These are phyloP conservation scores for Prunus mume DNA, from an alignment of 306 rosid species.

Conservation along the genomic window DNA sequence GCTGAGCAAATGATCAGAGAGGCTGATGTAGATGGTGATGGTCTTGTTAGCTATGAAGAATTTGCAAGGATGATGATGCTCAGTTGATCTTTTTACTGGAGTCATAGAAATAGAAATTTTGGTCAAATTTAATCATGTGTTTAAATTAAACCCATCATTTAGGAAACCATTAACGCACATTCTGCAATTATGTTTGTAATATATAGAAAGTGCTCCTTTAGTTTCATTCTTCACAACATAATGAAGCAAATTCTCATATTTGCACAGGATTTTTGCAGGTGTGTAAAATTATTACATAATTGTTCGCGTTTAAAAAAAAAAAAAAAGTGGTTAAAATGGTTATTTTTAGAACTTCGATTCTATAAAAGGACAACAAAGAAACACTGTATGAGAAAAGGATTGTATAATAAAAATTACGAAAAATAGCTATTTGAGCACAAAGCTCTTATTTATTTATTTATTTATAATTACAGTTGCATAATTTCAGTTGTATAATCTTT, in stretches of 20 bases:
- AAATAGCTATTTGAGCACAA: too few relatives aligned
- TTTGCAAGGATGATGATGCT: conserved; percentile 54
- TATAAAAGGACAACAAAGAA: too few relatives aligned
- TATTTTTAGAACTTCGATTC: too few relatives aligned
- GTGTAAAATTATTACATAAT: too few relatives aligned
- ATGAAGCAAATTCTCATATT: not conserved
- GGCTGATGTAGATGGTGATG: conserved; percentile 83
- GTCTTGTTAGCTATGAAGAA: conserved; percentile 70
- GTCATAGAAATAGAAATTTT: not conserved
- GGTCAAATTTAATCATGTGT: not conserved
- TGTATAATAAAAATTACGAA: too few relatives aligned
- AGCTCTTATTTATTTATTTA: too few relatives aligned
- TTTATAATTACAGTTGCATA: too few relatives aligned
- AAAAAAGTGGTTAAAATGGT: too few relatives aligned
- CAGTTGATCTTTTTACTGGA: conserved; percentile 5
- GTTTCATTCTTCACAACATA: not conserved
- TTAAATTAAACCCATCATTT: not conserved
- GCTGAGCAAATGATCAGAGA: conserved; percentile 73
- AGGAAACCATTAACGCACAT: not conserved
- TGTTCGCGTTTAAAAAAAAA: too few relatives aligned
- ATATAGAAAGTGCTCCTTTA: not conserved
- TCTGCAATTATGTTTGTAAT: not conserved
- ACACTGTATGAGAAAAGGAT: too few relatives aligned
- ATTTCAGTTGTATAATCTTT: too few relatives aligned
- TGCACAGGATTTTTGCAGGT: too few relatives aligned